Evolutionary conservation across 768 basidiomycete genomes (phyloP).

Genomic region (Suillus decipiens): DNA sequence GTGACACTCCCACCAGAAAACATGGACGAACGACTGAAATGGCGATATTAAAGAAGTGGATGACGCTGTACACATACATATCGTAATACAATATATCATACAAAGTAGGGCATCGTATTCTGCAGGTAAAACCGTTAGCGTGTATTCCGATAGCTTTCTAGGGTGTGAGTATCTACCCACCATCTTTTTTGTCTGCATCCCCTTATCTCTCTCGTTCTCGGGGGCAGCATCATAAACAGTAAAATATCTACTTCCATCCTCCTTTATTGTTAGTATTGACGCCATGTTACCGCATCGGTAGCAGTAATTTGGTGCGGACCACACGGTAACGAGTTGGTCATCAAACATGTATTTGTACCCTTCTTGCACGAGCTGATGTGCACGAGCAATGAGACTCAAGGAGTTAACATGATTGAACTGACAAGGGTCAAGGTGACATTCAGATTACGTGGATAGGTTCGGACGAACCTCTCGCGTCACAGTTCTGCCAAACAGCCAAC

Average conservation of each 20-base stretch:
- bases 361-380: conserved; percentile 96
- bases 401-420: conserved; percentile 94
- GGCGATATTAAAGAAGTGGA: background rate
- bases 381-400: conserved; percentile 86
- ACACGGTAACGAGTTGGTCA: conserved; percentile 86
- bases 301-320: conserved; percentile 89
- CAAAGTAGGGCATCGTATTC: conserved; percentile 60
- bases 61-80: conserved; percentile 7
- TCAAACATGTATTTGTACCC: conserved; percentile 98
- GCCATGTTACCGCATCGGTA: conserved; percentile 89
- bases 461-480: conserved; percentile 77
- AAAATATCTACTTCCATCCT: conserved; percentile 66
- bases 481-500: conserved; percentile 88
- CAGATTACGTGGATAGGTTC: conserved; percentile 2
- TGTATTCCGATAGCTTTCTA: background rate
- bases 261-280: conserved; percentile 82
- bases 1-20: too few species aligned
- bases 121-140: conserved; percentile 22
- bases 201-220: conserved; percentile 87
- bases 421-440: background rate
- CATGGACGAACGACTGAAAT: background rate
- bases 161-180: conserved; percentile 43
- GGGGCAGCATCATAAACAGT: conserved; percentile 84
- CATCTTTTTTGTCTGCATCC: conserved; percentile 71
- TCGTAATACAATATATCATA: conserved; percentile 28